Evolutionary conservation across 371 early-diverging fungal genomes (phyloP).

Genomic region (Mycotypha africana): DNA sequence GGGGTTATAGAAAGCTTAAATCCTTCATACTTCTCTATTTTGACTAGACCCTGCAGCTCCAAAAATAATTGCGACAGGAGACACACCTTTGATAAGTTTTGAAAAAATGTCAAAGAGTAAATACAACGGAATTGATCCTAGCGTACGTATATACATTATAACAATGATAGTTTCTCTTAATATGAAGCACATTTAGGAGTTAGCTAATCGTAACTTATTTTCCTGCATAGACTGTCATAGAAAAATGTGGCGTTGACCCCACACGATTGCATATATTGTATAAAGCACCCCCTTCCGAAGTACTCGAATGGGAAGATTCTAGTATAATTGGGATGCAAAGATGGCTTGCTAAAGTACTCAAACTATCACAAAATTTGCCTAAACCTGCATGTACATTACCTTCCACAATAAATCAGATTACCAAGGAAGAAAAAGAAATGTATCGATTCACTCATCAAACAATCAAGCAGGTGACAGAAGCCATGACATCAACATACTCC

Average conservation of each 20-base stretch:
- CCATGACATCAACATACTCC: constrained; percentile 52
- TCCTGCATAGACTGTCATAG: constrained; percentile 55
- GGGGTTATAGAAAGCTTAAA: background rate
- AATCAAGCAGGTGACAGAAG: constrained; percentile 57
- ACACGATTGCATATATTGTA: constrained; percentile 85
- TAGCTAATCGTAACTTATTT: too few relatives aligned
- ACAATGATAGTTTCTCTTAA: too few relatives aligned
- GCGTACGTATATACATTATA: constrained; percentile 29
- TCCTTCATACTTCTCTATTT: too few relatives aligned
- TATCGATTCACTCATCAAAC: constrained; percentile 37
- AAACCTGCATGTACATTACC: background rate
- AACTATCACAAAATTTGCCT: constrained; percentile 15
- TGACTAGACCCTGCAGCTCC: constrained; percentile 47
- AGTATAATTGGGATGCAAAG: constrained; percentile 92
- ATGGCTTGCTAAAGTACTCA: constrained; percentile 62
- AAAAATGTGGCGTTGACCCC: constrained; percentile 76
- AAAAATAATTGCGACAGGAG: constrained; percentile 59
- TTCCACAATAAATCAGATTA: constrained; percentile 33
- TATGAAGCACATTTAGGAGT: too few relatives aligned
- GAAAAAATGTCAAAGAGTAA: constrained; percentile 98
- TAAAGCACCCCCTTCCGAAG: constrained; percentile 87
- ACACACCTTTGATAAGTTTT: constrained; percentile 56
- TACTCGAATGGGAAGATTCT: constrained; percentile 86
- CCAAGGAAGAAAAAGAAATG: constrained; percentile 52
- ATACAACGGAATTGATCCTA: constrained; percentile 90